These are phyloP conservation scores for Penicillium pulvis DNA, from an alignment of 495 filamentous ascomycete species.

Conservation along the genomic window DNA sequence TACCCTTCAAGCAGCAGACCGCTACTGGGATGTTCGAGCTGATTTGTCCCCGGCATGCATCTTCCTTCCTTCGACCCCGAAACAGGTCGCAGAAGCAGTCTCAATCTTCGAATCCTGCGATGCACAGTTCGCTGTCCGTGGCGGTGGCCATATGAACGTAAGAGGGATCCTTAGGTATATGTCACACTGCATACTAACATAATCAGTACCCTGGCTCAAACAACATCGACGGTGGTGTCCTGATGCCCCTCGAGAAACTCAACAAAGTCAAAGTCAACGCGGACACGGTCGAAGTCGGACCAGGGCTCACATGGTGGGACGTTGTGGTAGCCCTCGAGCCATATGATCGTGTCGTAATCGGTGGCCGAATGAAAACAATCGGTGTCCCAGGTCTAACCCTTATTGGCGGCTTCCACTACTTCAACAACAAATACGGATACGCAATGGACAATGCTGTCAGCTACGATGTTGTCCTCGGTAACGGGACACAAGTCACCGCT, in stretches of 20 bases:
- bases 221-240: constrained; percentile 33
- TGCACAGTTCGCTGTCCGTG: constrained; percentile 41
- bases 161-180: background rate
- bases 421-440: constrained; percentile 43
- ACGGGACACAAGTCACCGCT: constrained; percentile 31
- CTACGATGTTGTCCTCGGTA: constrained; percentile 34
- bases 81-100: constrained; percentile 31
- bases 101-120: constrained; percentile 20
- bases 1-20: constrained; percentile 15
- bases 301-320: constrained; percentile 44
- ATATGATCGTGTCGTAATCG: constrained; percentile 34
- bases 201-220: constrained; percentile 30
- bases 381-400: constrained; percentile 41
- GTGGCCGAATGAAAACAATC: constrained; percentile 39
- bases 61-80: constrained; percentile 25
- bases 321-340: constrained; percentile 40
- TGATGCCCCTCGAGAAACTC: constrained; percentile 23
- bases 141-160: constrained; percentile 39
- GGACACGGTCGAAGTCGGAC: constrained; percentile 33
- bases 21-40: constrained; percentile 31
- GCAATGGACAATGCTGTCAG: constrained; percentile 43
- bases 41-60: constrained; percentile 37
- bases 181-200: too few relatives aligned
- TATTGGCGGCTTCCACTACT: constrained; percentile 42
- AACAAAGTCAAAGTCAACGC: constrained; percentile 19